Percentiles rank a stretch among this genome's conserved stretches.
Conservation (phyloP, 1,284 basidiomycete genomes). For the Peniophora sp. region DNA sequence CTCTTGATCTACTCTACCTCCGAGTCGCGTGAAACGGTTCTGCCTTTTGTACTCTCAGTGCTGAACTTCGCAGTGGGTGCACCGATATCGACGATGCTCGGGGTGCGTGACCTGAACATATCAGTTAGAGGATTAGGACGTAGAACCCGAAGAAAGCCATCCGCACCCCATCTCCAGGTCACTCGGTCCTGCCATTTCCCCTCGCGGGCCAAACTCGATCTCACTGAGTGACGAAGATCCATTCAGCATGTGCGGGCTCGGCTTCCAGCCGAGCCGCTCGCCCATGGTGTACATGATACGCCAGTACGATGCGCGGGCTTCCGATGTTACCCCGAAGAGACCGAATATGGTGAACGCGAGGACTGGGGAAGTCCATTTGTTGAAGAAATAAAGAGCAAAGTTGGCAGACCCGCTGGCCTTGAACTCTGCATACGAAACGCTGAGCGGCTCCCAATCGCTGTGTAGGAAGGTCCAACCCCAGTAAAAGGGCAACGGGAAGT, state of each 20-base stretch:
- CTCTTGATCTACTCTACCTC: no score
- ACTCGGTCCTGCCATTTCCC: no score
- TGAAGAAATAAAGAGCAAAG: not conserved
- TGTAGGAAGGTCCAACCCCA: not conserved
- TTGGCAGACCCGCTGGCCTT: not conserved
- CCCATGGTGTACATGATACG: not conserved
- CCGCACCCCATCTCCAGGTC: no score
- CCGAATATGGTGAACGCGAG: not conserved
- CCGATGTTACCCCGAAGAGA: not conserved
- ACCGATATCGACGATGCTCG: no score
- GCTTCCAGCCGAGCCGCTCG: not conserved
- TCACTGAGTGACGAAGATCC: no score
- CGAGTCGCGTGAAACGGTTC: no score
- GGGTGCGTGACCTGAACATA: no score
- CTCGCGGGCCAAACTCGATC: no score
- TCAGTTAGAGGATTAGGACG: no score
- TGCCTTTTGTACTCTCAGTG: no score
- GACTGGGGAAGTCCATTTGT: not conserved
- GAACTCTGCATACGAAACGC: not conserved
- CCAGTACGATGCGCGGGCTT: not conserved
- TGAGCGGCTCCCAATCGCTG: not conserved
- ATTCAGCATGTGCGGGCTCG: not conserved
- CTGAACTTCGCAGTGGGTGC: no score
- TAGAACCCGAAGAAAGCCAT: no score
- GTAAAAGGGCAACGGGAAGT: not conserved